Evolutionary conservation across 2,329 filamentous ascomycete species (phyloP).

Genomic region (Fusarium bactridioides): DNA sequence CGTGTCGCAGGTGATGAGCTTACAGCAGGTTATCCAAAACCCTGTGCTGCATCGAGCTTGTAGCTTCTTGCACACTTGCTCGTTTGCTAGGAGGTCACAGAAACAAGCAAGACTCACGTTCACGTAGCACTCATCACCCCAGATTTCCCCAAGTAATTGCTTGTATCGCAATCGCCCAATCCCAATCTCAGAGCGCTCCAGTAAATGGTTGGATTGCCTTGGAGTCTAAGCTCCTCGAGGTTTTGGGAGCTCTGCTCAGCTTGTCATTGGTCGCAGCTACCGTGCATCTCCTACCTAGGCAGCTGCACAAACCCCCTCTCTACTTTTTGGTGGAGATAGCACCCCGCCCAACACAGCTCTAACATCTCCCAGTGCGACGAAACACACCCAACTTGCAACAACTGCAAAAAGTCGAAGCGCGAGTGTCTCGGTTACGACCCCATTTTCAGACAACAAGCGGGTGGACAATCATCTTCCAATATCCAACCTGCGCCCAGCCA

Average conservation of each 20-base stretch:
- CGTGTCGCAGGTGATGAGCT: conserved; percentile 12
- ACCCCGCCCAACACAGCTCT: conserved; percentile 35
- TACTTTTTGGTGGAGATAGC: conserved; percentile 32
- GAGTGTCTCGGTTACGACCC: conserved; percentile 88
- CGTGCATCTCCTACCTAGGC: conserved; percentile 5
- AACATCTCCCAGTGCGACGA: conserved; percentile 78
- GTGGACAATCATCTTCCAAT: conserved; percentile 75
- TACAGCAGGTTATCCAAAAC: conserved; percentile 14
- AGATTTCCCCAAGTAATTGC: conserved; percentile 32
- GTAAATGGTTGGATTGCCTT: neutral
- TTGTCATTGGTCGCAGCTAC: conserved; percentile 24
- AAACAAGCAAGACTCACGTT: conserved; percentile 31
- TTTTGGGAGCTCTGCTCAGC: conserved; percentile 22
- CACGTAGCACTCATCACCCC: conserved; percentile 36
- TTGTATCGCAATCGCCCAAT: conserved; percentile 12
- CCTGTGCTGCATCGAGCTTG: conserved; percentile 32
- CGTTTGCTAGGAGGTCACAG: conserved; percentile 26
- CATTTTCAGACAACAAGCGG: conserved; percentile 79
- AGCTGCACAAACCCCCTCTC: conserved; percentile 21
- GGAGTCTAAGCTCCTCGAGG: conserved; percentile 10
- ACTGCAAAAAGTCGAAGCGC: conserved; percentile 88
- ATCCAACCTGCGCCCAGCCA: conserved; percentile 46
- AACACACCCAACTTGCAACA: conserved; percentile 88
- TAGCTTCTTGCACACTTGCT: conserved; percentile 28
- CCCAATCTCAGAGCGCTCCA: neutral